Base-by-base conservation (phyloP, 2,329 filamentous ascomycete genomes). In the Aspergillus sclerotialis region DNA sequence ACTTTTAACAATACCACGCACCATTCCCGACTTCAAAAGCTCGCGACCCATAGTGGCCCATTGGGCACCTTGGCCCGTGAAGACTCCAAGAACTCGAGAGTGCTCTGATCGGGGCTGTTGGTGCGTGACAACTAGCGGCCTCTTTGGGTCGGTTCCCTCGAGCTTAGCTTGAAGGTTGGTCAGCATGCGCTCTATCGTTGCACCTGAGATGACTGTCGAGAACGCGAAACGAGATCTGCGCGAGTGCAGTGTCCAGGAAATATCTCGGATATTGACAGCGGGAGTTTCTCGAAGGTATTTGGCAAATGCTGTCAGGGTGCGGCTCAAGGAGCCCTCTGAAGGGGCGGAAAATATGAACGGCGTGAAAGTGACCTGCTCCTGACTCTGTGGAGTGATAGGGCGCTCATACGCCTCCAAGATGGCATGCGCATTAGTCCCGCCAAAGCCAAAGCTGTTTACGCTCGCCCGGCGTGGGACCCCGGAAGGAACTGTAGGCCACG, bases 61-160 rank as follows among this genome's bases (percentile, higher is more conserved):
- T 21, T 59, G 55, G 1, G 53, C 48, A 9, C 55, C 55, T 28
- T 59, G 55, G 1, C 55, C 55, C 11, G 53, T 58, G 26, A 58
- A 58, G 0, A 58, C 40, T 1, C 42, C 46, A 5, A 50, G 34
- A 5, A 39, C 38, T 6, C 32, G n/a, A 7, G 30, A 33, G 3
- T 40, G 16, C n/a, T 13, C 42, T 4, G 24, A 28, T 16, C 45
- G 38, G 1, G 27, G 33, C 9, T 28, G 29, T 18, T 23, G 28
- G 7, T 32, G 30, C 9, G 43, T 28, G 5, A 31, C 38, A 1
- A 32, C 19, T 2, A 30, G 33, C 2, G 39, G 35, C n/a, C n/a
- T n/a, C n/a, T n/a, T n/a, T n/a, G n/a, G n/a, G 2, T 30, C 12
- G 1, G 35, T 25, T 11, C 11, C 7, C 21, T 24, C 21, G 7